These are phyloP conservation scores for Globisporangium nagaii DNA, from an alignment of 352 stramenopile species.

Conservation along the genomic window DNA sequence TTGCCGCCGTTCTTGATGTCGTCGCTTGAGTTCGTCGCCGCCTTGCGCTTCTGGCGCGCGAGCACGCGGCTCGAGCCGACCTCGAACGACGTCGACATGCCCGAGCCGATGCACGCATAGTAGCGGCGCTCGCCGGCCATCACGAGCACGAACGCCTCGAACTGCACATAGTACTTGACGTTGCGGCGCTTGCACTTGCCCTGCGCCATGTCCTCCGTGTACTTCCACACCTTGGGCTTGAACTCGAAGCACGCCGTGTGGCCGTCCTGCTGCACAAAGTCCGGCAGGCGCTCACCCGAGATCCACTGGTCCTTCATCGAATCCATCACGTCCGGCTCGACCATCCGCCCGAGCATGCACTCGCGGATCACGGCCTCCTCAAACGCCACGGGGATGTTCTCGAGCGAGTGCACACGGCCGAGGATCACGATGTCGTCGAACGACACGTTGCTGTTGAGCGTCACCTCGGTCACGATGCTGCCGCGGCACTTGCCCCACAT, in stretches of 20 bases:
- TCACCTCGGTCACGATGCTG: constrained; percentile 77
- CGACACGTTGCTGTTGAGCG: constrained; percentile 74
- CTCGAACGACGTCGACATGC: constrained; percentile 84
- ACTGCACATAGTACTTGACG: constrained; percentile 88
- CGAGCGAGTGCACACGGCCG: constrained; percentile 75
- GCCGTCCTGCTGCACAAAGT: constrained; percentile 75
- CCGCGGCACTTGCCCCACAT: constrained; percentile 89
- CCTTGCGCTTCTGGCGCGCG: constrained; percentile 81
- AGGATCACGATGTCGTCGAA: constrained; percentile 81
- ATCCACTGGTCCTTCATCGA: constrained; percentile 86
- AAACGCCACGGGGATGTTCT: constrained; percentile 82
- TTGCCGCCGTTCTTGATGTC: constrained; percentile 24
- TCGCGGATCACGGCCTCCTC: constrained; percentile 79
- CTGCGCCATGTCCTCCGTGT: constrained; percentile 85
- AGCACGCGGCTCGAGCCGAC: constrained; percentile 80
- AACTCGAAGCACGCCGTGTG: constrained; percentile 82
- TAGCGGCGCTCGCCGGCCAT: constrained; percentile 67
- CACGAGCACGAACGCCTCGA: constrained; percentile 80
- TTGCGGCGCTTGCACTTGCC: constrained; percentile 86
- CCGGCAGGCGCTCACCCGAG: constrained; percentile 68
- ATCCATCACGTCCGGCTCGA: constrained; percentile 77
- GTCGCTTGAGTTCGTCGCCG: constrained; percentile 30
- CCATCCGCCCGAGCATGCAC: constrained; percentile 76
- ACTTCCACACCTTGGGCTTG: constrained; percentile 89
- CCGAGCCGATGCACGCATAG: constrained; percentile 82